phyloP scores from a whole-genome alignment of 192 early-diverging fungal species.

The Backusella tarrabulga region DNA sequence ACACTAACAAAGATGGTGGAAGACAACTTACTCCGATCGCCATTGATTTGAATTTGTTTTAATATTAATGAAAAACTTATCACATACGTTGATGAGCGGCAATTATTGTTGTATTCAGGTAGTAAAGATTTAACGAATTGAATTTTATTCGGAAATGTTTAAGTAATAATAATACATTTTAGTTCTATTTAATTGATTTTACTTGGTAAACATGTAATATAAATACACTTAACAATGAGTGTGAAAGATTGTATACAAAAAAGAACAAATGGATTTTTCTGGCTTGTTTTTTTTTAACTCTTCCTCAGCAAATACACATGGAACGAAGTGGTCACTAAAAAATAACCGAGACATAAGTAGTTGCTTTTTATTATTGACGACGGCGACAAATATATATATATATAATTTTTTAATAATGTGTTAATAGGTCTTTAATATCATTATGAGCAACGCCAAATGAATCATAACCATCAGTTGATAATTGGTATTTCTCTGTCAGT shows the following conservation, averaged over 20 bases:
- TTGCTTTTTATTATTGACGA: neutral
- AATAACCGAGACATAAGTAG: neutral
- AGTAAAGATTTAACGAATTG: too few relatives aligned
- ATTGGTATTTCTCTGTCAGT: neutral
- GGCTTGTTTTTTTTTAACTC: too few relatives aligned
- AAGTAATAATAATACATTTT: too few relatives aligned
- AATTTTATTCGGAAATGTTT: too few relatives aligned
- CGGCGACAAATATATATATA: neutral
- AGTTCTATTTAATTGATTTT: too few relatives aligned
- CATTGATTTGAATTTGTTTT: neutral
- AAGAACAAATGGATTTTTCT: too few relatives aligned
- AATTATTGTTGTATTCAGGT: too few relatives aligned
- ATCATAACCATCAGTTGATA: neutral
- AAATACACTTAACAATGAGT: too few relatives aligned
- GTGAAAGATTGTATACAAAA: too few relatives aligned
- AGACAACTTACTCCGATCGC: neutral
- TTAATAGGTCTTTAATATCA: neutral
- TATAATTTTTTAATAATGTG: neutral
- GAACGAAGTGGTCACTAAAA: neutral
- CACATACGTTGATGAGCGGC: too few relatives aligned
- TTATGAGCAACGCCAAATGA: neutral
- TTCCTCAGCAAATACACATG: too few relatives aligned
- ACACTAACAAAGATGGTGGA: neutral
- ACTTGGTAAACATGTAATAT: too few relatives aligned
- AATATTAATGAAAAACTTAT: neutral